Evolutionary conservation across 1,284 basidiomycete species (phyloP).

Genomic region (Pterulicium gracile): DNA sequence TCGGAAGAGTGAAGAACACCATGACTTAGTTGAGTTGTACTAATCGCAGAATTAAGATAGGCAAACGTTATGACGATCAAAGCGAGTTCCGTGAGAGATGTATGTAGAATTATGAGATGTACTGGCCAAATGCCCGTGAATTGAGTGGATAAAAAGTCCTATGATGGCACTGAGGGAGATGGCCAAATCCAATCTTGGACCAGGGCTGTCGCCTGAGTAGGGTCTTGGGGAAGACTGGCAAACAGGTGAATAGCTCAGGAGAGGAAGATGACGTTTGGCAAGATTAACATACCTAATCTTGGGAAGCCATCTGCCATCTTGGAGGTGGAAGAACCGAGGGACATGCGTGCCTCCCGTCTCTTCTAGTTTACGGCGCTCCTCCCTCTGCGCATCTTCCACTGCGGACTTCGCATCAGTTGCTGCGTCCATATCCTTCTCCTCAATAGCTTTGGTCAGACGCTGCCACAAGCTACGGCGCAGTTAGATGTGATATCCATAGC

Average conservation of each 20-base stretch:
- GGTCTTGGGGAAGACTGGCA: constrained; percentile 58
- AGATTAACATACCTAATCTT: constrained; percentile 50
- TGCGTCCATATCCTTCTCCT: constrained; percentile 83
- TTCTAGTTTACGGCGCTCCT: constrained; percentile 69
- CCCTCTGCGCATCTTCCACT: constrained; percentile 91
- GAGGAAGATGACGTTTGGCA: not conserved
- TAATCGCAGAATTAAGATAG: not conserved
- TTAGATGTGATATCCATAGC: constrained; percentile 2
- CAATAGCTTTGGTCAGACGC: constrained; percentile 81
- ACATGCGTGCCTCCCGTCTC: constrained; percentile 56
- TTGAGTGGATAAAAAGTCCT: too few relatives aligned
- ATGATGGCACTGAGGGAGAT: constrained; percentile 21
- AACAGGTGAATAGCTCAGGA: too few relatives aligned
- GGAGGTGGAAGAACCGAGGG: constrained; percentile 76
- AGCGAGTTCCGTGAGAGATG: not conserved
- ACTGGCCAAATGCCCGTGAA: too few relatives aligned
- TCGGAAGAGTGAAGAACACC: not conserved
- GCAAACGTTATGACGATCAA: not conserved
- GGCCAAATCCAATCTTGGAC: constrained; percentile 39
- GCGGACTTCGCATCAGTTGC: constrained; percentile 86
- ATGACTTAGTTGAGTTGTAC: not conserved
- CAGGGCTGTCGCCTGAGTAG: constrained; percentile 45
- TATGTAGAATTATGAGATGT: too few relatives aligned
- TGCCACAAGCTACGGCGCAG: constrained; percentile 54
- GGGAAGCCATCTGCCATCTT: constrained; percentile 72